A percentile compares a stretch with the other conserved stretches of the same genome.
phyloP scores from a whole-genome alignment of 2,329 filamentous ascomycete species.

The Aureobasidium namibiae region DNA sequence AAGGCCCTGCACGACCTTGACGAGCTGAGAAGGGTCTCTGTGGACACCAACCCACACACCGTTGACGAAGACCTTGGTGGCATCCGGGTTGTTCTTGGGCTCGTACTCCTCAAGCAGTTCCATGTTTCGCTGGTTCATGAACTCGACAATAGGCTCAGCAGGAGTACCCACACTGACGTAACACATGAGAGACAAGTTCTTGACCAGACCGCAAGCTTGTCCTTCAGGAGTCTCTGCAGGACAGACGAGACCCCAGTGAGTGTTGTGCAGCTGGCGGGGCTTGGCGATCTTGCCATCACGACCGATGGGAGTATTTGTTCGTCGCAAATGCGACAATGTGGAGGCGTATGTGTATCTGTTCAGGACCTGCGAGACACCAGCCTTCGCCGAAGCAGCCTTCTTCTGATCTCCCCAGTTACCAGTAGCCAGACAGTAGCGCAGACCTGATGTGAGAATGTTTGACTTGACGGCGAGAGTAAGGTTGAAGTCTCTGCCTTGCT shows the following conservation, averaged over 20 bases:
- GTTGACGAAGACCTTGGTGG: constrained; percentile 97
- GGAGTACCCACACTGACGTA: constrained; percentile 94
- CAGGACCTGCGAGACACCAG: constrained; percentile 94
- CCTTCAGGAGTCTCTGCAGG: constrained; percentile 97
- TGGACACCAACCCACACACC: constrained; percentile 97
- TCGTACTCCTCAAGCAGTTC: constrained; percentile 90
- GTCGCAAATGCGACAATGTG: constrained; percentile 88
- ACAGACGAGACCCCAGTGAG: constrained; percentile 95
- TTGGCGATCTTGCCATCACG: constrained; percentile 98
- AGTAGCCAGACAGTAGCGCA: constrained; percentile 94
- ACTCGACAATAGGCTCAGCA: constrained; percentile 82
- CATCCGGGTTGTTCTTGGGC: constrained; percentile 62
- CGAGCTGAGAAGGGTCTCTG: constrained; percentile 76
- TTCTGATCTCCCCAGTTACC: constrained; percentile 99
- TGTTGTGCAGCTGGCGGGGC: constrained; percentile 94
- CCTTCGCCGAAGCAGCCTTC: constrained; percentile 89
- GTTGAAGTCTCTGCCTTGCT: constrained; percentile 82
- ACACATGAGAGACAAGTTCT: constrained; percentile 96
- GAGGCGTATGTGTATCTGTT: constrained; percentile 98
- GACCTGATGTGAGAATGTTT: constrained; percentile 80
- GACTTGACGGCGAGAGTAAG: constrained; percentile 85
- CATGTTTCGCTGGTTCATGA: constrained; percentile 94
- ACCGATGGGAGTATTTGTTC: constrained; percentile 95
- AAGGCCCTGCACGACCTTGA: constrained; percentile 40
- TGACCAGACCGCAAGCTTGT: constrained; percentile 95